Base-by-base conservation (phyloP, 83 land plant species). In the Isoetes engelmannii region DNA sequence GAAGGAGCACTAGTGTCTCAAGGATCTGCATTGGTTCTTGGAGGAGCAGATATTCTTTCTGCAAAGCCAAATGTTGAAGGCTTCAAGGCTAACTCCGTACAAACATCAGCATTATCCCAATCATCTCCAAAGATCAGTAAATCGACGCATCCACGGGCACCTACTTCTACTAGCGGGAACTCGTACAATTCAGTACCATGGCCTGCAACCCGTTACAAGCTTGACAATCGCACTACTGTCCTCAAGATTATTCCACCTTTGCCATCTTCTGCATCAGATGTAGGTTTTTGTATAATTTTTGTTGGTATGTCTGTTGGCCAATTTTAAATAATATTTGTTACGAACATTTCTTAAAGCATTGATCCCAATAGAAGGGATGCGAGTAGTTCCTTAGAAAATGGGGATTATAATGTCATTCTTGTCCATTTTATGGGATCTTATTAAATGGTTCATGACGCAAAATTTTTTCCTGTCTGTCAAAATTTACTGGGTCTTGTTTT, bases 171-270 rank as follows among this genome's bases (percentile, higher is more conserved):
- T 42, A 54, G 18, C 19, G 62, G 65, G 37, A 28, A 28, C 2
- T 28, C 37, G 37, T 28, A 28, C 37, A 28, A 28, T 18, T 6
- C 71, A 60, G 71, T 78, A 21, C 55, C 72, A 42, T 73, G 47
- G 46, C 46, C 43, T 68, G 43, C 76, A 49, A 80, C 76, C 18
- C 81, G 85, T 56, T 81, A 78, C 70, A 84, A 84, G 70, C 70
- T 86, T 54, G 90, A 86, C 68, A 86, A 84, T 74, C 83, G 82
- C 4, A 84, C 94, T 9, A 84, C 85, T 17, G 47, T 81, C 53
- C 87, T 87, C 70, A 79, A 75, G 64, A 71, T 90, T 72, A 47
- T 78, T 49, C 76, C 90, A 69, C 91, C 91, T 45, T 61, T 81
- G 63, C 91, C 90, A 21, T 55, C 61, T 44, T 77, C 69, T 12